Percentiles rank a stretch among this genome's conserved stretches.
Evolutionary conservation across 2,329 filamentous ascomycete species (phyloP).

Genomic region (Verticillium tricorpus): DNA sequence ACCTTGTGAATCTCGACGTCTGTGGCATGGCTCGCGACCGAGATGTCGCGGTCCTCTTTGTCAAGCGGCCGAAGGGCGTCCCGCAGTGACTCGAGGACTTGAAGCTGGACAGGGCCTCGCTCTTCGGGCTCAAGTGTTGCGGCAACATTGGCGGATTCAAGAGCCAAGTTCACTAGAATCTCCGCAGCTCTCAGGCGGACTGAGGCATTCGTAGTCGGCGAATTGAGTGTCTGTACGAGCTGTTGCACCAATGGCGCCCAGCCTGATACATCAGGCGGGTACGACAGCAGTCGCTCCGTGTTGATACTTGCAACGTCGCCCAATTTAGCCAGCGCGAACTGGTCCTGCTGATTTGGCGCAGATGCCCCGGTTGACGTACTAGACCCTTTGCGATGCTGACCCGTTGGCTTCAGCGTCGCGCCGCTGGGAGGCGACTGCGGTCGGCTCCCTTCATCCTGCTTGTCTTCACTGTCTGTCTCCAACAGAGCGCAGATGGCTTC

Average conservation of each 20-base stretch:
- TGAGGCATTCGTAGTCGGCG: constrained; percentile 39
- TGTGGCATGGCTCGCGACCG: constrained; percentile 55
- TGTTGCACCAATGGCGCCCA: constrained; percentile 65
- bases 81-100: constrained; percentile 63
- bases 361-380: constrained; percentile 41
- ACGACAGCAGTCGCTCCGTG: constrained; percentile 66
- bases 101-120: constrained; percentile 63
- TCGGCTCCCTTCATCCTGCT: constrained; percentile 18
- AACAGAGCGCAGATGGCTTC: constrained; percentile 70
- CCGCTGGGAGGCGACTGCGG: constrained; percentile 30
- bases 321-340: constrained; percentile 68
- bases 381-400: constrained; percentile 39
- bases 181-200: constrained; percentile 60
- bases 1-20: constrained; percentile 79
- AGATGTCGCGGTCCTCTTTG: constrained; percentile 47
- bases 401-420: constrained; percentile 25
- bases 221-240: constrained; percentile 46
- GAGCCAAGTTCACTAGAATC: constrained; percentile 53
- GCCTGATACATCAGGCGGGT: constrained; percentile 63
- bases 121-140: constrained; percentile 44
- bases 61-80: constrained; percentile 53
- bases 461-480: constrained; percentile 28
- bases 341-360: constrained; percentile 55
- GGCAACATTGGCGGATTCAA: constrained; percentile 55
- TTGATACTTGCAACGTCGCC: constrained; percentile 71